Percentiles rank a stretch among this genome's conserved stretches.
phyloP scores from a whole-genome alignment of 2,329 filamentous ascomycete genomes.

The Xylogone sp. region DNA sequence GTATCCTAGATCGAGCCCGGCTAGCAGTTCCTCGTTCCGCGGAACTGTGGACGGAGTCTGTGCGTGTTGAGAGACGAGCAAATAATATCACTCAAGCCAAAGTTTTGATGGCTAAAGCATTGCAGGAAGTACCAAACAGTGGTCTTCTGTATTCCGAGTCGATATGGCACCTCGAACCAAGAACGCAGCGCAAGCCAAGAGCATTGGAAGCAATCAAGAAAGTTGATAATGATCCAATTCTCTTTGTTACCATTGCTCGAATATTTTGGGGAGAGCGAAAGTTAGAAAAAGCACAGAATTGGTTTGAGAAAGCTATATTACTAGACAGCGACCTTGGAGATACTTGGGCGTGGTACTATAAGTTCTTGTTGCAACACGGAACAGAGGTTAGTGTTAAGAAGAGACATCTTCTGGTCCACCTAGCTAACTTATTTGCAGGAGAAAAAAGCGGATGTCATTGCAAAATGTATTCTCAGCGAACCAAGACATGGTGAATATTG shows the following conservation, averaged over 20 bases:
- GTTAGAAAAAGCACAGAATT: constrained; percentile 89
- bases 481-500: constrained; percentile 91
- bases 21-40: constrained; percentile 82
- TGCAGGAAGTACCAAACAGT: constrained; percentile 85
- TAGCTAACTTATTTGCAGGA: constrained; percentile 44
- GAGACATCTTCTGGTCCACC: background rate
- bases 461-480: constrained; percentile 77
- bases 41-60: constrained; percentile 88
- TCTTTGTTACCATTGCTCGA: constrained; percentile 88
- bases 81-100: constrained; percentile 82
- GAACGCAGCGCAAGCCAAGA: constrained; percentile 88
- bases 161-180: constrained; percentile 89
- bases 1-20: constrained; percentile 85
- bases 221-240: constrained; percentile 83
- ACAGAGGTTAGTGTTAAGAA: constrained; percentile 54
- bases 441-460: constrained; percentile 80
- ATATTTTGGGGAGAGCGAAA: constrained; percentile 95
- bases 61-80: constrained; percentile 85
- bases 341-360: constrained; percentile 97
- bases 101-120: constrained; percentile 86
- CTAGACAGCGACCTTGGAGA: constrained; percentile 85
- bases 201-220: constrained; percentile 95
- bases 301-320: constrained; percentile 95
- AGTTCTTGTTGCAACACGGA: constrained; percentile 87
- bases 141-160: constrained; percentile 90